These are phyloP conservation scores for Populus deltoides DNA, from an alignment of 345 rosid genomes.

Conservation along the genomic window DNA sequence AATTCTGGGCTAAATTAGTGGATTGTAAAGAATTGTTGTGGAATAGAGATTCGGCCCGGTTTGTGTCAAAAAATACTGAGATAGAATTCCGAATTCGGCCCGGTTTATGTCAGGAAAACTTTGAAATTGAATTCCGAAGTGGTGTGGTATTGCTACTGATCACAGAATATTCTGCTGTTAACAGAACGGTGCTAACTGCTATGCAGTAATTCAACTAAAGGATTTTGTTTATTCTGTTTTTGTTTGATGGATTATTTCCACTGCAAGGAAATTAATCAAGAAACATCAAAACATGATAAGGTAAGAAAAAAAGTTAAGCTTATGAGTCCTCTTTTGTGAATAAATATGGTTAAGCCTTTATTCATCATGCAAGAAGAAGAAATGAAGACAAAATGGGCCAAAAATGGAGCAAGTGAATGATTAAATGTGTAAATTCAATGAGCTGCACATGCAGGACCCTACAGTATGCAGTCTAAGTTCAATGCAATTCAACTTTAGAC, in stretches of 20 bases:
- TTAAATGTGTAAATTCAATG: too few relatives aligned
- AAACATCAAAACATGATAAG: not conserved
- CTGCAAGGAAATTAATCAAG: not conserved
- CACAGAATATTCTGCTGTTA: not conserved
- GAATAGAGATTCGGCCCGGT: too few relatives aligned
- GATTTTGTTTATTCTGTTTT: not conserved
- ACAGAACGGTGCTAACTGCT: not conserved
- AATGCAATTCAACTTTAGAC: not conserved
- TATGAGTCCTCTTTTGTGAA: not conserved
- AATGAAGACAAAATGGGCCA: not conserved
- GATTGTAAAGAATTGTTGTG: not conserved
- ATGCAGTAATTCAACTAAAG: not conserved
- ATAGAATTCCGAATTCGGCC: too few relatives aligned
- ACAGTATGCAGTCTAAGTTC: too few relatives aligned
- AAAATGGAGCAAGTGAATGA: not conserved
- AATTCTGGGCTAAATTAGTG: not conserved
- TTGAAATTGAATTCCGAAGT: not conserved
- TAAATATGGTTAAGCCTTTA: not conserved
- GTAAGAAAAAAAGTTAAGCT: not conserved
- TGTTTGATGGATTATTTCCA: not conserved
- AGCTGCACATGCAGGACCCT: not conserved
- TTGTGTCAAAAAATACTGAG: too few relatives aligned
- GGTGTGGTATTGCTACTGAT: not conserved
- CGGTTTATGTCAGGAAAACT: too few relatives aligned
- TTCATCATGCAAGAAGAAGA: not conserved